Evolutionary conservation across 768 basidiomycete genomes (phyloP).

Genomic region (Cystobasidium onofrii): DNA sequence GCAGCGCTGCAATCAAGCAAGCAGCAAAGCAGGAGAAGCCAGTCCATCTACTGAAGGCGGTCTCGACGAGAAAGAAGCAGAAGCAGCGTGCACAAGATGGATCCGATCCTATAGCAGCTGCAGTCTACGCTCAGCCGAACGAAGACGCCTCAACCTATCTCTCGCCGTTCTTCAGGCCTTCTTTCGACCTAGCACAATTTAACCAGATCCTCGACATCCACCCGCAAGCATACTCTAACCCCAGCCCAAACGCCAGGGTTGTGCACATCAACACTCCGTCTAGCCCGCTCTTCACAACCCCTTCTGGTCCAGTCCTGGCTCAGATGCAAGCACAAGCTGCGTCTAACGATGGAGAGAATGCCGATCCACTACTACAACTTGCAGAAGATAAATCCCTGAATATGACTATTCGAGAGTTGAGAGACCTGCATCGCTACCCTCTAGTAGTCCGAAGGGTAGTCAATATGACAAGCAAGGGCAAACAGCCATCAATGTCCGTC

Average conservation of each 20-base stretch:
- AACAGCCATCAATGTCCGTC: slow-evolving; percentile 58
- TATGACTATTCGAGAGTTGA: slow-evolving; percentile 44
- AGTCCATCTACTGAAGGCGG: not conserved
- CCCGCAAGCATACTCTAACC: slow-evolving; percentile 31
- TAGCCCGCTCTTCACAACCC: not conserved
- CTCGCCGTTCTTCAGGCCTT: not conserved
- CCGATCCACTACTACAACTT: slow-evolving; percentile 34
- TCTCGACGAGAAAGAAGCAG: not conserved
- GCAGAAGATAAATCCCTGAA: slow-evolving; percentile 37
- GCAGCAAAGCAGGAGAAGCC: not conserved
- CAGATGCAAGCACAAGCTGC: slow-evolving; percentile 31
- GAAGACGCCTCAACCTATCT: slow-evolving; percentile 18
- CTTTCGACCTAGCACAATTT: slow-evolving; percentile 32
- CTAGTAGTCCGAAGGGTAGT: slow-evolving; percentile 54
- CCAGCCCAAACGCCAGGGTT: slow-evolving; percentile 7
- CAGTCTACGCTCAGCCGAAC: not conserved
- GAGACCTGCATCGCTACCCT: slow-evolving; percentile 45
- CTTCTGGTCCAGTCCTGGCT: slow-evolving; percentile 11
- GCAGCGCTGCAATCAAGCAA: not conserved
- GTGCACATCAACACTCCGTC: slow-evolving; percentile 30
- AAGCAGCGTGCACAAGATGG: slow-evolving; percentile 6
- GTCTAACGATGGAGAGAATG: slow-evolving; percentile 26
- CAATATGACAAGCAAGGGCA: slow-evolving; percentile 91
- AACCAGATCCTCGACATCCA: slow-evolving; percentile 32
- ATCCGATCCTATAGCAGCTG: not conserved